Conservation (phyloP, 1,284 basidiomycete genomes). For the Microbotryomycetes sp. region DNA sequence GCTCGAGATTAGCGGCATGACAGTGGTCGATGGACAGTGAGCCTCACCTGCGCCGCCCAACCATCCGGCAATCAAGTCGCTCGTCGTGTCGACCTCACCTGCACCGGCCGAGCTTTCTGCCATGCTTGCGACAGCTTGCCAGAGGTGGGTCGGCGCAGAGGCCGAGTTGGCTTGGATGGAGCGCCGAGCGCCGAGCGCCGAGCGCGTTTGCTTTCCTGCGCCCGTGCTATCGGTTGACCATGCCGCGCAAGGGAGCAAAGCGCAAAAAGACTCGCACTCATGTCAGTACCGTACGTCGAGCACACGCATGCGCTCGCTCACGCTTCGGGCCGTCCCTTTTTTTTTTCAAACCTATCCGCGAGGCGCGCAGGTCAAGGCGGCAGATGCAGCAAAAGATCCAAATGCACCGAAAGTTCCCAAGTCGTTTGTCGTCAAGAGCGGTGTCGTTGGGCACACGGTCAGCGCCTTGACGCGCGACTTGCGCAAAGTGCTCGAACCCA, state of each 20-base stretch:
- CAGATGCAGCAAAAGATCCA: constrained; percentile 5
- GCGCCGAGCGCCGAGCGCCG: no score
- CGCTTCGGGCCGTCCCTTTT: background rate
- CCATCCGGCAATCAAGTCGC: constrained; percentile 2
- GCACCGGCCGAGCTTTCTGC: background rate
- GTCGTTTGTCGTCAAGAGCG: constrained; percentile 83
- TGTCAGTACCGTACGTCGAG: background rate
- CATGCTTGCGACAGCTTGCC: no score
- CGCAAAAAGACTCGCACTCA: constrained; percentile 32
- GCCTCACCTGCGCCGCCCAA: constrained; percentile 2
- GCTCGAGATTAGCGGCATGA: background rate
- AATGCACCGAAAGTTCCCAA: constrained; percentile 42
- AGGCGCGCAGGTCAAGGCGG: constrained; percentile 20
- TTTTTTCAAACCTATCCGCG: background rate
- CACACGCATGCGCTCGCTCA: background rate
- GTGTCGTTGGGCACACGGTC: constrained; percentile 80
- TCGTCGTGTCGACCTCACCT: background rate
- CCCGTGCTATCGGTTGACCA: no score
- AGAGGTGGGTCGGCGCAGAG: no score
- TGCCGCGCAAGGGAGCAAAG: constrained; percentile 30
- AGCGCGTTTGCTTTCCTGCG: no score
- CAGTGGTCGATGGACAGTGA: background rate
- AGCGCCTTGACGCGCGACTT: constrained; percentile 83
- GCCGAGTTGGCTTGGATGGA: no score
- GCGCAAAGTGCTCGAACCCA: constrained; percentile 94